Evolutionary conservation across 306 rosid species (phyloP).

Genomic region (Acacia confusa): DNA sequence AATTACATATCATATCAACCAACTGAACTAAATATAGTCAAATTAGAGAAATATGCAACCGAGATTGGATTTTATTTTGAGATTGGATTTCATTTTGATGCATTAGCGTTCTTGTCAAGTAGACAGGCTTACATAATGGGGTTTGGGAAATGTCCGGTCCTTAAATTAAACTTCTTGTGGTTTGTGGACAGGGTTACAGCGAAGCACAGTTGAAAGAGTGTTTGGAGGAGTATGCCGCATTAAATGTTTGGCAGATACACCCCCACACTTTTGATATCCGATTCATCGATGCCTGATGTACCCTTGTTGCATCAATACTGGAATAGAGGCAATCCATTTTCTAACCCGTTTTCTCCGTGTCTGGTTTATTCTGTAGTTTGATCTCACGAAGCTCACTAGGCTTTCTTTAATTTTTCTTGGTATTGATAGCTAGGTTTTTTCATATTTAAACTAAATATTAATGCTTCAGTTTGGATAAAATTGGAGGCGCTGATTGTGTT

Average conservation of each 20-base stretch:
- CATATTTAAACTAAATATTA: not conserved
- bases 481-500: slow-evolving; percentile 1
- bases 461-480: not conserved
- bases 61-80: no score
- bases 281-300: slow-evolving; percentile 77
- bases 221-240: slow-evolving; percentile 94
- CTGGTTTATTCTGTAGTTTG: slow-evolving; percentile 12
- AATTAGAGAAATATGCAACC: no score
- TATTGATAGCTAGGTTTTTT: slow-evolving; percentile 30
- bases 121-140: not conserved
- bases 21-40: no score
- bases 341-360: not conserved
- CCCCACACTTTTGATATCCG: slow-evolving; percentile 90
- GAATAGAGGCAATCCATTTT: slow-evolving; percentile 18
- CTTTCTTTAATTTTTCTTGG: no score
- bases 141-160: not conserved
- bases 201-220: slow-evolving; percentile 97
- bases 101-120: not conserved
- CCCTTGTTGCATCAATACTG: not conserved
- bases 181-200: slow-evolving; percentile 79
- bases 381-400: not conserved
- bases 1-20: no score
- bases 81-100: not conserved
- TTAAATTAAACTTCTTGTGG: slow-evolving; percentile 16
- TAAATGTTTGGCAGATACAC: slow-evolving; percentile 98